Evolutionary conservation across 768 basidiomycete genomes (phyloP).

Genomic region (Sistotremastrum niveocremeum): DNA sequence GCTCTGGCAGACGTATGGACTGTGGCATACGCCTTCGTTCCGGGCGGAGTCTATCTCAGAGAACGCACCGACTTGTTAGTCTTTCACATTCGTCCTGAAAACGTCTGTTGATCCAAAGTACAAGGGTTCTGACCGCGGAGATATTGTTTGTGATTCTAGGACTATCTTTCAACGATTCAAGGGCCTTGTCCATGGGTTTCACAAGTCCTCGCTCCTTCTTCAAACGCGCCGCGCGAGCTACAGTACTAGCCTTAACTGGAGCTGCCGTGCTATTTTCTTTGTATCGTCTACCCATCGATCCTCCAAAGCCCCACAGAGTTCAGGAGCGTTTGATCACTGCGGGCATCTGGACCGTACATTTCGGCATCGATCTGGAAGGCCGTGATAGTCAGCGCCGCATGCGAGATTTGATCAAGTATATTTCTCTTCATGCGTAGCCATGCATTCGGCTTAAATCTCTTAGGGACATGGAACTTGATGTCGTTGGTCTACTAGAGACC

Average conservation of each 20-base stretch:
- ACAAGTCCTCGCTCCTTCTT: neutral
- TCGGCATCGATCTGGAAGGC: slow-evolving; percentile 67
- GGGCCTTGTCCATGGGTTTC: slow-evolving; percentile 1
- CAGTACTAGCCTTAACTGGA: slow-evolving; percentile 20
- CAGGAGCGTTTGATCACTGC: slow-evolving; percentile 59
- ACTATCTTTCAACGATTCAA: slow-evolving; percentile 17
- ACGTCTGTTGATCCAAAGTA: neutral
- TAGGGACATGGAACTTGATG: slow-evolving; percentile 74
- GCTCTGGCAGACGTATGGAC: slow-evolving; percentile 66
- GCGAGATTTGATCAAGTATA: slow-evolving; percentile 32
- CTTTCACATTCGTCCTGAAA: neutral
- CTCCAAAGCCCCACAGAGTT: slow-evolving; percentile 45
- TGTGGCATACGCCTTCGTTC: slow-evolving; percentile 84
- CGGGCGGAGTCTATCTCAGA: slow-evolving; percentile 58
- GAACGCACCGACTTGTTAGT: slow-evolving; percentile 67
- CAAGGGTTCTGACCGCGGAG: slow-evolving; percentile 42
- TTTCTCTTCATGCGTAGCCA: slow-evolving; percentile 7
- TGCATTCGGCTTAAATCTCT: slow-evolving; percentile 9
- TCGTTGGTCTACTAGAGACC: slow-evolving; percentile 76
- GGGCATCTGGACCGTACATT: slow-evolving; percentile 89
- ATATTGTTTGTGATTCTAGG: slow-evolving; percentile 19
- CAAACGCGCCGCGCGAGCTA: neutral
- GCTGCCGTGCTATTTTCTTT: slow-evolving; percentile 39
- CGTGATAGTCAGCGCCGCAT: slow-evolving; percentile 61
- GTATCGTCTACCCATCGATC: slow-evolving; percentile 34